phyloP scores from a whole-genome alignment of 73 alveolate species.

The Blepharisma stoltei region DNA sequence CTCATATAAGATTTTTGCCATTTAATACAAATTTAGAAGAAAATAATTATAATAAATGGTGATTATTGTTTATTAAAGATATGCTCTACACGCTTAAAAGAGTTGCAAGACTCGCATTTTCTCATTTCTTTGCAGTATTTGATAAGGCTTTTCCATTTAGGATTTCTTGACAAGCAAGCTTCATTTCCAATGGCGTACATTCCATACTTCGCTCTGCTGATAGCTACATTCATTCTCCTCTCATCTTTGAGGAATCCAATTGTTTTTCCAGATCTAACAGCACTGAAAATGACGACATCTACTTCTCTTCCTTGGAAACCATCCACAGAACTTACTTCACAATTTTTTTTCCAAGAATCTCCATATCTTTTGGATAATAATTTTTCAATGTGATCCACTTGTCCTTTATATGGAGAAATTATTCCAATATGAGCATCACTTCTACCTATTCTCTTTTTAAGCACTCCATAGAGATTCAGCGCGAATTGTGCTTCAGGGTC shows the following conservation, averaged over 20 bases:
- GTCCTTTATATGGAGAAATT: conserved; percentile 52
- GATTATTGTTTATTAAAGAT: background rate
- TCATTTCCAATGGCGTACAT: conserved; percentile 81
- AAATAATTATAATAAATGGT: no score
- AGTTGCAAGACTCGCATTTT: background rate
- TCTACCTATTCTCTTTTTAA: background rate
- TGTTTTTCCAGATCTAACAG: conserved; percentile 71
- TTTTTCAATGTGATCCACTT: conserved; percentile 49
- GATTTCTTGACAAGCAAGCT: conserved; percentile 57
- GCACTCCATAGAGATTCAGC: background rate
- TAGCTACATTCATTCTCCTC: conserved; percentile 94
- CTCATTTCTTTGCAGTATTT: background rate
- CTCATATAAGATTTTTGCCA: no score
- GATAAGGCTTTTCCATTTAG: conserved; percentile 47
- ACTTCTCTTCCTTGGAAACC: conserved; percentile 95
- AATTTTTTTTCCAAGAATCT: conserved; percentile 28
- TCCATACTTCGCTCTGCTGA: conserved; percentile 81
- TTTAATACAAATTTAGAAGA: no score
- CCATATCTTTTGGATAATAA: conserved; percentile 38
- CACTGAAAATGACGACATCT: conserved; percentile 81
- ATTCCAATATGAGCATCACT: conserved; percentile 37
- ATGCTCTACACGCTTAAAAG: background rate
- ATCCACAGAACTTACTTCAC: conserved; percentile 86
- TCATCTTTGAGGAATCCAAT: conserved; percentile 87
- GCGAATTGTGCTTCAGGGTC: background rate